These are phyloP conservation scores for Pelargonium fulgidum DNA, from an alignment of 441 rosid genomes.

Conservation along the genomic window DNA sequence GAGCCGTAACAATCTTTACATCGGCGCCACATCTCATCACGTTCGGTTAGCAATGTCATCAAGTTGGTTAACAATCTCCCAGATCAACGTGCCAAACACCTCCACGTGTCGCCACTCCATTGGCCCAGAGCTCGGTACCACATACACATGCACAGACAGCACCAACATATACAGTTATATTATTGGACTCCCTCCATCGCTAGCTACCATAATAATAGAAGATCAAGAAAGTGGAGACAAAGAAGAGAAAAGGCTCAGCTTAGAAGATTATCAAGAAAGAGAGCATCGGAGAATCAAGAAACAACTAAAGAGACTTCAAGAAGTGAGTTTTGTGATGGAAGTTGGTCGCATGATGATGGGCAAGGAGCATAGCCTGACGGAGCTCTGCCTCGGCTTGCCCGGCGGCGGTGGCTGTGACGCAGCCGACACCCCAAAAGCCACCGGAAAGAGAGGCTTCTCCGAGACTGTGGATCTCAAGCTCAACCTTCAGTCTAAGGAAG, in stretches of 20 bases:
- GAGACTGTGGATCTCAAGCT: constrained; percentile 84
- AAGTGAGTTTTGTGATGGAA: constrained; percentile 19
- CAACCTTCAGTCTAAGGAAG: constrained; percentile 53
- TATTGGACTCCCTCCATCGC: constrained; percentile 25
- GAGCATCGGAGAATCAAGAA: too few species aligned
- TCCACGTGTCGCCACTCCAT: constrained; percentile 32
- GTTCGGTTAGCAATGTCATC: too few species aligned
- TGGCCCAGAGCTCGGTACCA: constrained; percentile 23
- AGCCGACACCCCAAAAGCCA: constrained; percentile 35
- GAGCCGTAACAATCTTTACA: too few species aligned
- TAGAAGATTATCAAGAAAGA: not conserved
- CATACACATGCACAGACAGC: constrained; percentile 36
- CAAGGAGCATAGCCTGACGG: constrained; percentile 46
- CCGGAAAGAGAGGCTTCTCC: constrained; percentile 76
- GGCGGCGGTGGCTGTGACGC: too few species aligned
- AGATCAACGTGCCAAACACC: constrained; percentile 24
- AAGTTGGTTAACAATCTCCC: too few species aligned
- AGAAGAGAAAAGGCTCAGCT: constrained; percentile 11
- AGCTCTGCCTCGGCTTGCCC: constrained; percentile 85
- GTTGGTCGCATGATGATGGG: constrained; percentile 27
- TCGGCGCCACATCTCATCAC: too few species aligned
- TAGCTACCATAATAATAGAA: constrained; percentile 6
- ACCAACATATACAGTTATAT: constrained; percentile 32
- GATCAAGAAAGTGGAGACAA: too few species aligned
- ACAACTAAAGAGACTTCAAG: too few species aligned